A percentile compares a stretch with the other conserved stretches of the same genome.
These are phyloP conservation scores for Alternaria arbusti DNA, from an alignment of 2,329 filamentous ascomycete genomes.

Conservation along the genomic window DNA sequence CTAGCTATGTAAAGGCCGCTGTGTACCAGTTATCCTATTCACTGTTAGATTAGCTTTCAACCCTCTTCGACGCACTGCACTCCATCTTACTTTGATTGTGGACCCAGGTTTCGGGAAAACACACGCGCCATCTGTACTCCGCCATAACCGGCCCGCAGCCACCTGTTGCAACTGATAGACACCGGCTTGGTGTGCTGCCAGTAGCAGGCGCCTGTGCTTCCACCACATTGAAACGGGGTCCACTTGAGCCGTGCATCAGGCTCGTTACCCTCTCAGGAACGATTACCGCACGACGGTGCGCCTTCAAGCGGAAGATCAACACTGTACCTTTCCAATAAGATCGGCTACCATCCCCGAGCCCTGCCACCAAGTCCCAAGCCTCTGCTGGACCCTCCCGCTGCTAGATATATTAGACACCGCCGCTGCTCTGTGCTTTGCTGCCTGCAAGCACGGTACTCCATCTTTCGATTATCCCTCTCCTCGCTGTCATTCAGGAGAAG, in stretches of 20 bases:
- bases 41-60: slow-evolving; percentile 12
- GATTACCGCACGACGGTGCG: slow-evolving; percentile 32
- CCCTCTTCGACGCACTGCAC: slow-evolving; percentile 23
- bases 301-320: slow-evolving; percentile 42
- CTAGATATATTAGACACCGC: slow-evolving; percentile 42
- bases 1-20: slow-evolving; percentile 5
- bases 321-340: slow-evolving; percentile 38
- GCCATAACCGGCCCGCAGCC: slow-evolving; percentile 33
- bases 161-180: slow-evolving; percentile 36
- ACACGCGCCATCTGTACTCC: slow-evolving; percentile 20
- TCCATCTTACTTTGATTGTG: slow-evolving; percentile 32
- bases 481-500: slow-evolving; percentile 4
- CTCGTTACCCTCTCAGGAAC: slow-evolving; percentile 29
- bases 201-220: slow-evolving; percentile 21
- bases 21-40: slow-evolving; percentile 8
- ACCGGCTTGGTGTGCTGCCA: slow-evolving; percentile 21
- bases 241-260: slow-evolving; percentile 26
- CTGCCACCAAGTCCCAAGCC: slow-evolving; percentile 30
- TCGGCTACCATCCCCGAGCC: slow-evolving; percentile 32
- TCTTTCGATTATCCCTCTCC: slow-evolving; percentile 10
- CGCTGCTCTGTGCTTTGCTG: slow-evolving; percentile 27
- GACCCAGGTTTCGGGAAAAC: slow-evolving; percentile 23
- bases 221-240: slow-evolving; percentile 36
- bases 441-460: slow-evolving; percentile 15
- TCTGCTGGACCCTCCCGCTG: slow-evolving; percentile 39